Percentiles rank a stretch among this genome's conserved stretches.
phyloP scores from a whole-genome alignment of 805 yeast genomes.

The Candida lessepsii region DNA sequence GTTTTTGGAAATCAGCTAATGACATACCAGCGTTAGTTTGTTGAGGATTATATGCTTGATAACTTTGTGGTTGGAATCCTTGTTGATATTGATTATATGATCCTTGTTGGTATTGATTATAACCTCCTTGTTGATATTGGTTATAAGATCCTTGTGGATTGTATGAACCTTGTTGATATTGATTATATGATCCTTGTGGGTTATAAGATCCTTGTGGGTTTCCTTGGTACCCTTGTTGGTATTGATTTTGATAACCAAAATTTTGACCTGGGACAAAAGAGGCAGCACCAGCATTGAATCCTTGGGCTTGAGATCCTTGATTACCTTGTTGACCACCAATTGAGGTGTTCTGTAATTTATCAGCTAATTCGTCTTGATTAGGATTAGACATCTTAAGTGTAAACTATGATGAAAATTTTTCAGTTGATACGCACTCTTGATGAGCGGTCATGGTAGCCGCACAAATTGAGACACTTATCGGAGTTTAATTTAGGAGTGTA shows the following conservation, averaged over 20 bases:
- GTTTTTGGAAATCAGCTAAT: constrained; percentile 78
- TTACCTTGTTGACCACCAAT: constrained; percentile 25
- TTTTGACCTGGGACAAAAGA: too few species aligned
- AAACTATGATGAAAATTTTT: constrained; percentile 4
- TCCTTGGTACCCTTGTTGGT: constrained; percentile 13
- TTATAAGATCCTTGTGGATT: constrained; percentile 11
- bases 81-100: constrained; percentile 8
- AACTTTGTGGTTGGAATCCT: constrained; percentile 16
- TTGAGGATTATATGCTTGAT: constrained; percentile 19
- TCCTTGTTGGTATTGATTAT: constrained; percentile 13
- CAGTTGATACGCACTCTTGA: constrained; percentile 1
- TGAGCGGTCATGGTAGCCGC: constrained; percentile 4
- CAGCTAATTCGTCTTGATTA: constrained; percentile 42
- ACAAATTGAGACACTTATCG: not conserved
- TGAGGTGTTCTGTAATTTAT: constrained; percentile 44
- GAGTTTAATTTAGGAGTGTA: too few species aligned
- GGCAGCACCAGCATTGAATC: too few species aligned
- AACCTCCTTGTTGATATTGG: constrained; percentile 14
- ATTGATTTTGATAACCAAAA: constrained; percentile 1
- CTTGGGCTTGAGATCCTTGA: constrained; percentile 12
- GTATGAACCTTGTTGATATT: constrained; percentile 6
- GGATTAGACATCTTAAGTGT: not conserved
- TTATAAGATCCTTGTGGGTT: constrained; percentile 4
- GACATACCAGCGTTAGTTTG: constrained; percentile 47
- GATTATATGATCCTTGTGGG: constrained; percentile 11